Percentiles rank a stretch among this genome's conserved stretches.
phyloP scores from a whole-genome alignment of 345 rosid species.

The Moricandia arvensis region DNA sequence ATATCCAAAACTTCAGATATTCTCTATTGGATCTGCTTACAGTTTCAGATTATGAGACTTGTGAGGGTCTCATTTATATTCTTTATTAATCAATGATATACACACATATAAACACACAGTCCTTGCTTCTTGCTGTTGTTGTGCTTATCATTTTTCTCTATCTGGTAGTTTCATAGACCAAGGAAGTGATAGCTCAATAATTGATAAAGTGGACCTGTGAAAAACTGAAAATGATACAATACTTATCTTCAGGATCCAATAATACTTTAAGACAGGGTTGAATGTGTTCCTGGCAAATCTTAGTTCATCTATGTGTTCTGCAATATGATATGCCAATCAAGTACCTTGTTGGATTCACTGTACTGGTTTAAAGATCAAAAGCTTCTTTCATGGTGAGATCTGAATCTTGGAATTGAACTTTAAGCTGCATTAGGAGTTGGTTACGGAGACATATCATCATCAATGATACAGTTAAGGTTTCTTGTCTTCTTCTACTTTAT shows the following conservation, averaged over 20 bases:
- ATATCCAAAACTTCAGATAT: constrained; percentile 4
- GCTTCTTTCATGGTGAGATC: constrained; percentile 15
- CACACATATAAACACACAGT: not conserved
- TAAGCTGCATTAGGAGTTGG: constrained; percentile 7
- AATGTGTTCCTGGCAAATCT: not conserved
- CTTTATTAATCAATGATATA: not conserved
- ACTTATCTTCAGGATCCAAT: constrained; percentile 19
- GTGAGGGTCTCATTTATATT: no score
- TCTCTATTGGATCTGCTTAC: constrained; percentile 9
- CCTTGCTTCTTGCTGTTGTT: constrained; percentile 24
- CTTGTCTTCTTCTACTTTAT: constrained; percentile 30
- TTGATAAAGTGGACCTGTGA: constrained; percentile 23
- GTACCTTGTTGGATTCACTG: not conserved
- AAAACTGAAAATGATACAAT: constrained; percentile 25
- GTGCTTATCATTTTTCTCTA: not conserved
- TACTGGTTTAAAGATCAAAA: not conserved
- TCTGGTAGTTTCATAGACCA: not conserved
- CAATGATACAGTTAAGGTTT: constrained; percentile 28
- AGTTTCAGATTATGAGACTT: no score
- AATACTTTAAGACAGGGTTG: constrained; percentile 2
- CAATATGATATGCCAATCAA: not conserved
- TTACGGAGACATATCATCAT: constrained; percentile 24
- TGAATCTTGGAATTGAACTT: constrained; percentile 3
- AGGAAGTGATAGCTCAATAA: constrained; percentile 17
- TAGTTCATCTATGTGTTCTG: not conserved